These are phyloP conservation scores for Symbiodinium pilosum DNA, from an alignment of 73 alveolate species.

Conservation along the genomic window DNA sequence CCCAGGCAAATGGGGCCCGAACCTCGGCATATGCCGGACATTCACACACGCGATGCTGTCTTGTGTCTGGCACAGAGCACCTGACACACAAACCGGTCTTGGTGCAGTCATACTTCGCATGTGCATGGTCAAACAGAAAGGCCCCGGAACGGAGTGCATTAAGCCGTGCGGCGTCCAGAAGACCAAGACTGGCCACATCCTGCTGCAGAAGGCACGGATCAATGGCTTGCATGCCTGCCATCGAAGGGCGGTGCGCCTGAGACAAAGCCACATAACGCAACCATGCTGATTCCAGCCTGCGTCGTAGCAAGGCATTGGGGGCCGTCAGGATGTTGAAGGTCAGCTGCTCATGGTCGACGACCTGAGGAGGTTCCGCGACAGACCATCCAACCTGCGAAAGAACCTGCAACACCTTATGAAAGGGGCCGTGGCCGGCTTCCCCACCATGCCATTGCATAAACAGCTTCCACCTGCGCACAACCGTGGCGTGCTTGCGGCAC, in stretches of 20 bases:
- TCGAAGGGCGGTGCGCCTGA: not conserved
- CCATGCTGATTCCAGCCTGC: not conserved
- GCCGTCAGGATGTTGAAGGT: not conserved
- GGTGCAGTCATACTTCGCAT: not conserved
- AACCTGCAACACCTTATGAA: no score
- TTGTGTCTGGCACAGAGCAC: not conserved
- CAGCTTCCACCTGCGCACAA: no score
- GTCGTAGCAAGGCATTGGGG: not conserved
- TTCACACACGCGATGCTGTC: not conserved
- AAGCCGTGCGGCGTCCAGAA: not conserved
- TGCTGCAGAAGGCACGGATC: not conserved
- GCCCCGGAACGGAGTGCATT: not conserved
- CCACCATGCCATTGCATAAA: no score
- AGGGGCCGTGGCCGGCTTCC: no score
- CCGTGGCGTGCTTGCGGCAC: no score
- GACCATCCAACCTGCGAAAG: no score
- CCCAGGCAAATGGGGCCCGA: not conserved
- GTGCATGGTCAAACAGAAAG: not conserved
- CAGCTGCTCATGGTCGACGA: no score
- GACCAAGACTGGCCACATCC: not conserved
- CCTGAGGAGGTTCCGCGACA: no score
- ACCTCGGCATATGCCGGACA: not conserved
- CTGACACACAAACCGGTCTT: not conserved
- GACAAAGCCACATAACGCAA: not conserved
- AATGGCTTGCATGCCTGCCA: not conserved